Percentiles rank a stretch among this genome's conserved stretches.
phyloP scores from a whole-genome alignment of 225 moss, liverwort and hornwort genomes.

The Pleurozium schreberi region DNA sequence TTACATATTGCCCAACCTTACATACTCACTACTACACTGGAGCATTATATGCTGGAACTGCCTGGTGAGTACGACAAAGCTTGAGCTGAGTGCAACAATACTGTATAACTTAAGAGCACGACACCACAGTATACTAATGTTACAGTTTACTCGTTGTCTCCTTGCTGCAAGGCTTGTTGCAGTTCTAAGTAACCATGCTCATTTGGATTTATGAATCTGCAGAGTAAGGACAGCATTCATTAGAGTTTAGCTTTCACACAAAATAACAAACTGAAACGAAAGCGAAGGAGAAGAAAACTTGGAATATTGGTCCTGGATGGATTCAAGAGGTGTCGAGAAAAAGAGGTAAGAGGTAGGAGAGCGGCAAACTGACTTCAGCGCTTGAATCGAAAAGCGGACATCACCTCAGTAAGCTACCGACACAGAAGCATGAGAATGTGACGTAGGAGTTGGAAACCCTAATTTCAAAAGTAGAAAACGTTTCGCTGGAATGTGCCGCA shows the following conservation, averaged over 20 bases:
- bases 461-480: neutral
- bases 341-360: neutral
- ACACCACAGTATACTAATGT: neutral
- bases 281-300: neutral
- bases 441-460: neutral
- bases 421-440: neutral
- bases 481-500: neutral
- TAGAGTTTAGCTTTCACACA: neutral
- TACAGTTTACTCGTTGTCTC: constrained; percentile 21
- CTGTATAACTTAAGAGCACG: neutral
- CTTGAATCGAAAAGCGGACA: neutral
- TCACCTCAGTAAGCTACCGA: neutral
- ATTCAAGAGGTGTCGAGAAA: neutral
- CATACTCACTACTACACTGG: no score
- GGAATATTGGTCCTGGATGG: neutral
- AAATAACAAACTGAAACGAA: neutral
- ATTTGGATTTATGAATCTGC: constrained; percentile 43
- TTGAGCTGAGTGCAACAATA: neutral
- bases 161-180: constrained; percentile 45
- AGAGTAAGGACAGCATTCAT: neutral
- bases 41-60: no score
- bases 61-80: neutral
- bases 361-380: neutral
- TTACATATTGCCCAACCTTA: neutral
- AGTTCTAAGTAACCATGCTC: constrained; percentile 38